Percentiles rank a stretch among this genome's conserved stretches.
Evolutionary conservation across 768 basidiomycete genomes (phyloP).

Genomic region (Leccinum uliginosum): DNA sequence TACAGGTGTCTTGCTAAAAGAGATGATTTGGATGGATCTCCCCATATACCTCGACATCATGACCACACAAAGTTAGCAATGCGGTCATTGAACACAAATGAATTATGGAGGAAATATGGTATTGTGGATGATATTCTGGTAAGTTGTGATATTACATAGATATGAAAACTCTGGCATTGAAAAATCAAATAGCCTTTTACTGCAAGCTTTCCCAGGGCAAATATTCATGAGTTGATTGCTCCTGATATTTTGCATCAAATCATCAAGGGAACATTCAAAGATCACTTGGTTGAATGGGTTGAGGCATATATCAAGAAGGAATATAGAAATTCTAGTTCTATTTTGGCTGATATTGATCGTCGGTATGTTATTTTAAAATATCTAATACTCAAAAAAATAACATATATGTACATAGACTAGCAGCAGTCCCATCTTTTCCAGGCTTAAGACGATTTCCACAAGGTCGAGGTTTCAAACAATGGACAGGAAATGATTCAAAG

Average conservation of each 20-base stretch:
- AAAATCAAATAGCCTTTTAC: neutral
- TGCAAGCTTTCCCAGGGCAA: neutral
- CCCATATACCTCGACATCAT: no score
- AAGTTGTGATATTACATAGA: neutral
- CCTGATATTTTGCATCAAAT: conserved; percentile 1
- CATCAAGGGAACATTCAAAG: neutral
- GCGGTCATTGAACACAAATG: no score
- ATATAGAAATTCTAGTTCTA: neutral
- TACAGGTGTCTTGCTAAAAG: neutral
- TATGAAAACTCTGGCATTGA: neutral
- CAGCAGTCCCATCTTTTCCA: neutral
- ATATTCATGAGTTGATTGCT: neutral
- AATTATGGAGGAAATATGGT: no score
- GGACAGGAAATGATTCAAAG: neutral
- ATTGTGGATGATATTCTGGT: neutral
- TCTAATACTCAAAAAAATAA: no score
- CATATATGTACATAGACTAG: neutral
- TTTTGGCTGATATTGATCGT: neutral
- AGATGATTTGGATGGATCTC: no score
- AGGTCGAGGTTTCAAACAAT: neutral
- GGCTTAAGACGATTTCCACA: neutral
- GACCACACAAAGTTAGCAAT: no score
- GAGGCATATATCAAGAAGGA: neutral
- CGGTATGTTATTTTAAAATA: neutral
- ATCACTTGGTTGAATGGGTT: neutral